Percentiles rank a stretch among this genome's conserved stretches.
These are phyloP conservation scores for Piromyces sp. DNA, from an alignment of 192 early-diverging fungal species.

Conservation along the genomic window DNA sequence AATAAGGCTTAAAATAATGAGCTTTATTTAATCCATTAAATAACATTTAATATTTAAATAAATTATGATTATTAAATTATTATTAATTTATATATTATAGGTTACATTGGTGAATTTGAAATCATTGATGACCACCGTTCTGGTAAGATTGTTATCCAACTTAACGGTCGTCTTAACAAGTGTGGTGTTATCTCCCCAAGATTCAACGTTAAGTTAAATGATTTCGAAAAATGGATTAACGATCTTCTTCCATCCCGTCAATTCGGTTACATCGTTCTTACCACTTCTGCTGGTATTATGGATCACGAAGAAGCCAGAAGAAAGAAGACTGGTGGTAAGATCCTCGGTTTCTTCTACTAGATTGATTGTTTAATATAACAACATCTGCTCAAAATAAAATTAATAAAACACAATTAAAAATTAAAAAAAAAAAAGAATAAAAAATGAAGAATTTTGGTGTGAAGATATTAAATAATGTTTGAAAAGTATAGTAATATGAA, in stretches of 20 bases:
- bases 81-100: conserved; percentile 15
- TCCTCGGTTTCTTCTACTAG: conserved; percentile 89
- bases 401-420: not conserved
- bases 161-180: conserved; percentile 97
- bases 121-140: conserved; percentile 94
- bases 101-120: conserved; percentile 99
- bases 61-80: not conserved
- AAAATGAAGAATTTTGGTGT: too few relatives aligned
- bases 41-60: not conserved
- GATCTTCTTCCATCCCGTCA: conserved; percentile 96
- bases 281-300: conserved; percentile 71
- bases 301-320: conserved; percentile 97
- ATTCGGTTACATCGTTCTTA: conserved; percentile 78
- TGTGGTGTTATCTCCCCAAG: conserved; percentile 97
- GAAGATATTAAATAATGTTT: too few relatives aligned
- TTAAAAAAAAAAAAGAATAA: not conserved
- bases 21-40: conserved; percentile 2
- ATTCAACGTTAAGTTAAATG: conserved; percentile 86
- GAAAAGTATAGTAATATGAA: too few relatives aligned
- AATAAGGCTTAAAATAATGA: not conserved
- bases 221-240: conserved; percentile 92
- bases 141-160: conserved; percentile 96
- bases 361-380: not conserved
- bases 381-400: not conserved
- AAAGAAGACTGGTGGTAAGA: conserved; percentile 93